Evolutionary conservation across 805 yeast species (phyloP).

Genomic region (Kockiozyma suomiensis): DNA sequence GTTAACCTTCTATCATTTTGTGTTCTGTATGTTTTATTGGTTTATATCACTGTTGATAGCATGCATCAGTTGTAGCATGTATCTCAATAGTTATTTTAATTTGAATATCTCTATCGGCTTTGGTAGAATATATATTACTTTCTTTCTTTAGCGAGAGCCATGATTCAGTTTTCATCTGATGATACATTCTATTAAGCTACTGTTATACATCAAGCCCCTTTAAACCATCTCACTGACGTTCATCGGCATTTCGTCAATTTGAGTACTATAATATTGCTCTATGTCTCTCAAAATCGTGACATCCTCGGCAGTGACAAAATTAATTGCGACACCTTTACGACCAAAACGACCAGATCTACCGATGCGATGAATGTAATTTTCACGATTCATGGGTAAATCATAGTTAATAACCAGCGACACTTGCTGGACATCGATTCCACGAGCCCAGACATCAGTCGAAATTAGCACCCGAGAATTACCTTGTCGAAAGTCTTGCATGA

Average conservation of each 20-base stretch:
- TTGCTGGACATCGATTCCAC: conserved; percentile 98
- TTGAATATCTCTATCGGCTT: background rate
- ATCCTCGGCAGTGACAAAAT: conserved; percentile 84
- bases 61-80: background rate
- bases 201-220: background rate
- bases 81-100: no score
- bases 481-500: conserved; percentile 94
- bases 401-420: conserved; percentile 93
- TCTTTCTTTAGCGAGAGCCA: no score
- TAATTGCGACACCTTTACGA: conserved; percentile 96
- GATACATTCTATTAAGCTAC: background rate
- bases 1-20: background rate
- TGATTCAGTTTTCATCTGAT: background rate
- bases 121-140: no score
- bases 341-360: conserved; percentile 99
- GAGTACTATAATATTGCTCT: conserved; percentile 86
- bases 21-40: background rate
- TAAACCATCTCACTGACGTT: conserved; percentile 46
- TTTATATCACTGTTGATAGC: background rate
- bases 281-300: conserved; percentile 74
- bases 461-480: conserved; percentile 92
- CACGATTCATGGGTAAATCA: conserved; percentile 87
- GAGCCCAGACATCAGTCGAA: conserved; percentile 93
- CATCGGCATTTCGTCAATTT: conserved; percentile 90
- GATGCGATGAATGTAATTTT: conserved; percentile 94